Conservation (phyloP, 2,329 filamentous ascomycete genomes). For the Emergomyces pasteurianus region DNA sequence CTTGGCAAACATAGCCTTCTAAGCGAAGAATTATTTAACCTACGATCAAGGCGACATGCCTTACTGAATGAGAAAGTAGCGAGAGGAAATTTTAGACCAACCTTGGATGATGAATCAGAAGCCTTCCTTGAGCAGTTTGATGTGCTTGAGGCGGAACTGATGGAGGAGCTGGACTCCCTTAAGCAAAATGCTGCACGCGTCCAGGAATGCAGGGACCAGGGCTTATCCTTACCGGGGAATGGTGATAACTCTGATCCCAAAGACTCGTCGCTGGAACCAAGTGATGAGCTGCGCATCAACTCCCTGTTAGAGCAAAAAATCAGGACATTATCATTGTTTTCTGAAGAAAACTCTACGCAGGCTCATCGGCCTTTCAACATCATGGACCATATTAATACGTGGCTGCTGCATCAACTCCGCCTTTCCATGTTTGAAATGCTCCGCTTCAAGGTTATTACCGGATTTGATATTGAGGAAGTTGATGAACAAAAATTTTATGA, state of each 20-base stretch:
- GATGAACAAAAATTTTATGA: background rate
- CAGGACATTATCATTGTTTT: background rate
- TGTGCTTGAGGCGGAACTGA: background rate
- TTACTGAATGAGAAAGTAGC: background rate
- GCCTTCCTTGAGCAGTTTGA: background rate
- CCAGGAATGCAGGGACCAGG: background rate
- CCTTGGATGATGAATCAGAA: background rate
- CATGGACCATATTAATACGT: background rate
- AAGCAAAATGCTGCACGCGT: background rate
- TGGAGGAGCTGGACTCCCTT: background rate
- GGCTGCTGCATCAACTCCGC: conserved; percentile 1
- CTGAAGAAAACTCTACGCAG: background rate
- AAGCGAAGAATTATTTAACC: background rate
- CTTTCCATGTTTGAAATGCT: background rate
- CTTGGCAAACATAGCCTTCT: background rate
- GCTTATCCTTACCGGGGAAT: background rate
- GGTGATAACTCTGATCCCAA: no score
- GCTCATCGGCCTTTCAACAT: background rate
- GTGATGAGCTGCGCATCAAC: background rate
- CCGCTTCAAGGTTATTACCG: background rate
- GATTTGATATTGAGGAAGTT: background rate
- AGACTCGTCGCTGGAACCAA: background rate
- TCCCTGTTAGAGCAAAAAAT: background rate
- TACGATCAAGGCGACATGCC: background rate
- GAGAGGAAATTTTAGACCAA: background rate